Percentiles rank a stretch among this genome's conserved stretches.
Evolutionary conservation across 2,329 filamentous ascomycete genomes (phyloP).

Genomic region (Lecanicillium sp.): DNA sequence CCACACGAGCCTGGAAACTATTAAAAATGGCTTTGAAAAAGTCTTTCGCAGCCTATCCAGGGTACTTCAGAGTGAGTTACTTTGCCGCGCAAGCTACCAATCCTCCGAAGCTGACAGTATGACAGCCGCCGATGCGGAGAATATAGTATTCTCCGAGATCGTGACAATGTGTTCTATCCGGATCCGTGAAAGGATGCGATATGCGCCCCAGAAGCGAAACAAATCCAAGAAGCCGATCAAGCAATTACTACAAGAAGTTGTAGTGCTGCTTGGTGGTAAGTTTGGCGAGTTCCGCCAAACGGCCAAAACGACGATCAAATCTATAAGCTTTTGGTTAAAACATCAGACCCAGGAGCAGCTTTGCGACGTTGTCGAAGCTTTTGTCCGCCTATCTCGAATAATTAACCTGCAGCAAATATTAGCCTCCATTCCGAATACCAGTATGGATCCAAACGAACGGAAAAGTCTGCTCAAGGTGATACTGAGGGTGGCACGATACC

Average conservation of each 20-base stretch:
- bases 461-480: constrained; percentile 22
- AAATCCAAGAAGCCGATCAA: constrained; percentile 10
- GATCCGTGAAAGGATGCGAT: constrained; percentile 16
- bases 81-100: background rate
- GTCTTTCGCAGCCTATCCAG: constrained; percentile 12
- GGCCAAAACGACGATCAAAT: constrained; percentile 15
- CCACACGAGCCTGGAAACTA: constrained; percentile 11
- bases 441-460: constrained; percentile 11
- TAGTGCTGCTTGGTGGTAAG: background rate
- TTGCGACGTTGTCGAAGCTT: constrained; percentile 19
- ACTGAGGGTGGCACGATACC: constrained; percentile 27
- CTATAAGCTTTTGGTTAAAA: constrained; percentile 17
- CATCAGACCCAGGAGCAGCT: constrained; percentile 16
- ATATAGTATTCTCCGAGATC: constrained; percentile 17
- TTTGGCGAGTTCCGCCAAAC: constrained; percentile 10
- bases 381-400: constrained; percentile 17
- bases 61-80: constrained; percentile 5
- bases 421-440: constrained; percentile 13
- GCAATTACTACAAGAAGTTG: constrained; percentile 1
- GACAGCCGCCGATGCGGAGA: constrained; percentile 7
- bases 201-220: constrained; percentile 14
- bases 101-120: constrained; percentile 1
- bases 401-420: constrained; percentile 4
- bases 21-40: constrained; percentile 9
- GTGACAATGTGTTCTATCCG: constrained; percentile 20